Base-by-base conservation (phyloP, 495 filamentous ascomycete species). In the Zalerion maritima region DNA sequence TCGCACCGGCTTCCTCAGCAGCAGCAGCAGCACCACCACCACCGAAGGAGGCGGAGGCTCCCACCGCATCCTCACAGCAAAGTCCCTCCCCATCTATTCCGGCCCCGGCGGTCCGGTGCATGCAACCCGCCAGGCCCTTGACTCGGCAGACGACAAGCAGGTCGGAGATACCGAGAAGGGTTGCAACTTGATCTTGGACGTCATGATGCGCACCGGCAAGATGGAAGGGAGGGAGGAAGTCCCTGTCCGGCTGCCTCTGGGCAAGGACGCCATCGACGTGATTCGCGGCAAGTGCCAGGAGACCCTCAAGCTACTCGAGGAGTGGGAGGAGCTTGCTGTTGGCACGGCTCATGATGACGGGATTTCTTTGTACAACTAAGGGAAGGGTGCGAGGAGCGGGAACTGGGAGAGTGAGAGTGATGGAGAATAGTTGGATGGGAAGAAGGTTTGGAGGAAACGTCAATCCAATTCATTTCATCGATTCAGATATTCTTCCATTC, bases 111-210 rank as follows among this genome's bases (percentile, higher is more conserved):
- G 49, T 5, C 35, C 20, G 2, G 43, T 45, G 10, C 40, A 32
- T 2, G 26, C 26, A 34, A 13, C 31, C 19, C 41, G 47, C 23
- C 32, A 31, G n/a, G 29, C 25, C 2, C 22, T 58, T 32, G 14
- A 41, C 9, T 21, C 15, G 3, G 36, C 46, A 21, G 33, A 53
- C 32, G 42, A 49, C 21, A 40, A 47, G 4, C 58, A 68, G 44
- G 47, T 40, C 0, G 60, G 63, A 8, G 56, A 67, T 34, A 55
- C 61, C 11, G 39, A 29, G 1, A 67, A 62, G 46, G 56, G 50
- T 18, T 60, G 54, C 1, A 37, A 32, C 24, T 45, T 55, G 18
- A 58, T 66, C 19, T 54, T 66, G 7, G 62, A 66, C 21, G 55
- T 58, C 23, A 25, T 66, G 27, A 57, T 51, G 2, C 40, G 42